phyloP scores from a whole-genome alignment of 345 rosid genomes.

The Eucalyptus viminalis region DNA sequence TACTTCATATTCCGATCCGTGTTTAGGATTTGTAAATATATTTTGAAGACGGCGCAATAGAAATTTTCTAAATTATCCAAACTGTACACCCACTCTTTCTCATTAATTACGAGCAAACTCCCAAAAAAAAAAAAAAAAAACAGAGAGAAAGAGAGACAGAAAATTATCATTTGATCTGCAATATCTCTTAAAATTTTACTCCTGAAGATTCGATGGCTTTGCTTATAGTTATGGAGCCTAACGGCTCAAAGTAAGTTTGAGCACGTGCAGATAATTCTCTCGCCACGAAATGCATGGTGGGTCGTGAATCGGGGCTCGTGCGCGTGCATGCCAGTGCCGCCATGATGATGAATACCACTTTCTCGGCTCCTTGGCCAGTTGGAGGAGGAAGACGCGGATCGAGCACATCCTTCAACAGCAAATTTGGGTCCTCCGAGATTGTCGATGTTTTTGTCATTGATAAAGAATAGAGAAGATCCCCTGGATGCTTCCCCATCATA shows the following conservation, averaged over 20 bases:
- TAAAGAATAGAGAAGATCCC: conserved; percentile 9
- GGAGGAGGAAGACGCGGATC: not conserved
- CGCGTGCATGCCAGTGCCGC: conserved; percentile 33
- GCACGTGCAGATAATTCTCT: conserved; percentile 32
- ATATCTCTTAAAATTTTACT: not conserved
- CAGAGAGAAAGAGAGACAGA: no score
- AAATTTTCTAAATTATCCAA: no score
- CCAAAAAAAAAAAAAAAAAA: no score
- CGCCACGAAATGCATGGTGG: conserved; percentile 38
- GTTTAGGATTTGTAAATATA: no score
- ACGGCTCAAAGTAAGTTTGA: conserved; percentile 11
- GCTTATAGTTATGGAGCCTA: conserved; percentile 9
- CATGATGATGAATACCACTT: conserved; percentile 18
- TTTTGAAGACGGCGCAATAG: no score
- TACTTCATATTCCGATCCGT: no score
- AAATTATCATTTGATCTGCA: not conserved
- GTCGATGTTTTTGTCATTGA: not conserved
- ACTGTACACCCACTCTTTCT: no score
- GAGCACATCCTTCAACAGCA: conserved; percentile 27
- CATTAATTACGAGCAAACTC: no score
- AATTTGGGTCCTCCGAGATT: not conserved
- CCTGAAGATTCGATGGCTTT: conserved; percentile 3
- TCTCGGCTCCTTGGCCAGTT: not conserved
- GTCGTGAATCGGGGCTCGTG: conserved; percentile 19
- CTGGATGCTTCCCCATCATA: conserved; percentile 60